Percentiles rank a stretch among this genome's conserved stretches.
Conservation (phyloP, 345 rosid genomes). For the Gossypium sturtianum region DNA sequence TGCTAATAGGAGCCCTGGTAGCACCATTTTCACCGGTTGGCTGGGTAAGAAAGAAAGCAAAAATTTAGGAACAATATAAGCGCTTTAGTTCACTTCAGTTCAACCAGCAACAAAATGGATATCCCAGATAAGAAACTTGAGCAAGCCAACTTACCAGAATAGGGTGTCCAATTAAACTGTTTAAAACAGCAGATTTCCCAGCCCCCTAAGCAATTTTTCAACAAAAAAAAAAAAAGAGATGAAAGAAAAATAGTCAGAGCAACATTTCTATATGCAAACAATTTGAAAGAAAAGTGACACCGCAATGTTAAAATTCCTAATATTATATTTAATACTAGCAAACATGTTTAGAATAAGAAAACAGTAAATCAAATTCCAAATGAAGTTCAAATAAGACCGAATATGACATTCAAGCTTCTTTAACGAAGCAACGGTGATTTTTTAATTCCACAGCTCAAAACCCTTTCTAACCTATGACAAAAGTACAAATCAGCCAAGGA, state of each 20-base stretch:
- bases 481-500: neutral
- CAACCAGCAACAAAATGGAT: neutral
- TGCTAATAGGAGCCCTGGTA: slow-evolving; percentile 83
- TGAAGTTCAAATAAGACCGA: neutral
- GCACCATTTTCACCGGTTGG: slow-evolving; percentile 99
- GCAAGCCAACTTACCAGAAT: slow-evolving; percentile 57
- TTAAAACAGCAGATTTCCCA: slow-evolving; percentile 92
- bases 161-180: slow-evolving; percentile 89
- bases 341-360: neutral
- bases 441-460: neutral
- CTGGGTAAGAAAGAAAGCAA: slow-evolving; percentile 30
- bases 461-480: neutral
- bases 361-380: neutral
- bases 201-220: slow-evolving; percentile 50
- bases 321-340: neutral
- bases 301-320: neutral
- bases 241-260: neutral
- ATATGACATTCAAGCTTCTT: neutral
- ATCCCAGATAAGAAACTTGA: neutral
- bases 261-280: neutral
- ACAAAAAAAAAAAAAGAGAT: neutral
- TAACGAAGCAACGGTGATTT: neutral
- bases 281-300: neutral
- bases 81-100: neutral
- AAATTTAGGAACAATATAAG: neutral